A percentile compares a stretch with the other conserved stretches of the same genome.
Evolutionary conservation across 2,329 filamentous ascomycete genomes (phyloP).

Genomic region (Purpureocillium lavendulum): DNA sequence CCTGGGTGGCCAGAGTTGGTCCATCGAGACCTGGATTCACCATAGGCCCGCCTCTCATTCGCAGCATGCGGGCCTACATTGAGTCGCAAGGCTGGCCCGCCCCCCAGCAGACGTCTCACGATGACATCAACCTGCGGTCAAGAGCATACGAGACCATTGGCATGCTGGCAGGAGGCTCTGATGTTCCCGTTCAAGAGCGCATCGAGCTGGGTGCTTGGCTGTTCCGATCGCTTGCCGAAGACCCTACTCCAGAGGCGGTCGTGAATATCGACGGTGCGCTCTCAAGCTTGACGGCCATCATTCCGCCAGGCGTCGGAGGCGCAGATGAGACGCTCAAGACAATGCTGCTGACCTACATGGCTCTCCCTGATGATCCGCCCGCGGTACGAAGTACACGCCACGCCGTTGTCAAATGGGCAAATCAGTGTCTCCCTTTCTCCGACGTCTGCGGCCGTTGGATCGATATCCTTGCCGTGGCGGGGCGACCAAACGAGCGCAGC

Average conservation of each 20-base stretch:
- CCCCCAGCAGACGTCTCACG: conserved; percentile 47
- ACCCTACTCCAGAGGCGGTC: conserved; percentile 65
- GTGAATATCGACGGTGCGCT: conserved; percentile 86
- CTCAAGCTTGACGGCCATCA: conserved; percentile 56
- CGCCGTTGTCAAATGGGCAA: conserved; percentile 80
- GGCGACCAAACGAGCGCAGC: conserved; percentile 57
- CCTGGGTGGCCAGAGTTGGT: conserved; percentile 75
- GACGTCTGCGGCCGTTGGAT: conserved; percentile 82
- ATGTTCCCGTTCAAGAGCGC: conserved; percentile 46
- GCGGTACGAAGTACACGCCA: conserved; percentile 69
- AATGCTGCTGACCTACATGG: conserved; percentile 64
- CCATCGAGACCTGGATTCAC: conserved; percentile 47
- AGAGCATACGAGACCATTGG: conserved; percentile 90
- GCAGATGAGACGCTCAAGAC: conserved; percentile 26
- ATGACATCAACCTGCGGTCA: conserved; percentile 60
- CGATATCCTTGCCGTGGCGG: conserved; percentile 71
- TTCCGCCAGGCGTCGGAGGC: conserved; percentile 24
- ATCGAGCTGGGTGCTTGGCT: conserved; percentile 60
- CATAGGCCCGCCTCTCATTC: conserved; percentile 61
- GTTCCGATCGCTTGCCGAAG: conserved; percentile 73
- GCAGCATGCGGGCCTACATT: conserved; percentile 64
- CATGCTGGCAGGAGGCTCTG: conserved; percentile 60
- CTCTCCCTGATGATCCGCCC: conserved; percentile 36
- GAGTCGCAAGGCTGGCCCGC: conserved; percentile 76
- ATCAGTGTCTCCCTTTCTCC: conserved; percentile 72